Evolutionary conservation across 371 early-diverging fungal genomes (phyloP).

Genomic region (Choanephora cucurbitarum): DNA sequence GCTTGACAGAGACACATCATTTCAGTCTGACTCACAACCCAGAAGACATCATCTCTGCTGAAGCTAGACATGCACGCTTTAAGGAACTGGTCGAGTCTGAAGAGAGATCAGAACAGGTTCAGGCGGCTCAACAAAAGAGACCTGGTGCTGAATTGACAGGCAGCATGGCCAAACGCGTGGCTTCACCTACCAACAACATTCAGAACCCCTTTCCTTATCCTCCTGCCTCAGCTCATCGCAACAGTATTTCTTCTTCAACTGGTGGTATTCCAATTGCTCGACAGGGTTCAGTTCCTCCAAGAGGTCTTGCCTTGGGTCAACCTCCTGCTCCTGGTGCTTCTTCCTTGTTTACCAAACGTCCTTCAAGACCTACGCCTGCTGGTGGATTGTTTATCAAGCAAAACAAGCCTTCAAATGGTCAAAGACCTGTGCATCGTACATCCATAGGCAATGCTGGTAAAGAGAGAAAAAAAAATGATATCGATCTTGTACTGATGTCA

Average conservation of each 20-base stretch:
- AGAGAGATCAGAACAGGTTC: constrained; percentile 15
- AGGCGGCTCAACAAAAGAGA: constrained; percentile 22
- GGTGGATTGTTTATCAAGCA: constrained; percentile 20
- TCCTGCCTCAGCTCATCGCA: not conserved
- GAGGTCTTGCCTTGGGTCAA: constrained; percentile 6
- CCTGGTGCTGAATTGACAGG: constrained; percentile 14
- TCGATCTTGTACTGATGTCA: too few relatives aligned
- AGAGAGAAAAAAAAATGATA: too few relatives aligned
- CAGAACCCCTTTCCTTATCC: constrained; percentile 19
- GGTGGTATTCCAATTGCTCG: not conserved
- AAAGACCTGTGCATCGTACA: constrained; percentile 11
- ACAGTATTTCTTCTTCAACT: constrained; percentile 1
- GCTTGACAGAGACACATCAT: constrained; percentile 12
- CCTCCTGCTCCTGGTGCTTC: constrained; percentile 7
- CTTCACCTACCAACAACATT: constrained; percentile 9
- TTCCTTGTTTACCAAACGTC: constrained; percentile 15
- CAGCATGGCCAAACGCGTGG: constrained; percentile 14
- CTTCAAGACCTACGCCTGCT: constrained; percentile 17
- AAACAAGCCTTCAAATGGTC: constrained; percentile 8
- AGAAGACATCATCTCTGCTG: constrained; percentile 15
- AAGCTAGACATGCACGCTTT: constrained; percentile 15
- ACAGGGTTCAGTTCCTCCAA: constrained; percentile 3
- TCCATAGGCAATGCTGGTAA: not conserved
- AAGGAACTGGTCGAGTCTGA: constrained; percentile 13
- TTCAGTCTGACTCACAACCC: constrained; percentile 3